Conservation (phyloP, 2,329 filamentous ascomycete genomes). For the Aspergillus sp. region DNA sequence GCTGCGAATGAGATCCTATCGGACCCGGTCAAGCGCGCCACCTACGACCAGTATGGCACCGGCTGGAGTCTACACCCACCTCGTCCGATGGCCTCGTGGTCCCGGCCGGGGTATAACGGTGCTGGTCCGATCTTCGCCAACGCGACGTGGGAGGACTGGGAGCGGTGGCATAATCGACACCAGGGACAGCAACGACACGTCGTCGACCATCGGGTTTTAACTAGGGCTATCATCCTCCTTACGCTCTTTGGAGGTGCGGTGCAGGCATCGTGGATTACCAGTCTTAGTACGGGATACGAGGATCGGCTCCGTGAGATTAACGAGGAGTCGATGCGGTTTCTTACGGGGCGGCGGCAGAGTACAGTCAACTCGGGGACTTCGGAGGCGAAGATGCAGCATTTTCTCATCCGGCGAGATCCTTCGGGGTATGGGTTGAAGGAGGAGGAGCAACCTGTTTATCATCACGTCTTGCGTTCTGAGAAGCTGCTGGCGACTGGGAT, state of each 20-base stretch:
- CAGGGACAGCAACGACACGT: conserved; percentile 35
- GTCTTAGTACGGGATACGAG: conserved; percentile 54
- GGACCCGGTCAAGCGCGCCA: conserved; percentile 64
- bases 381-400: conserved; percentile 65
- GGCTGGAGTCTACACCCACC: conserved; percentile 61
- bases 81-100: conserved; percentile 15
- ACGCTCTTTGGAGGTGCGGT: conserved; percentile 62
- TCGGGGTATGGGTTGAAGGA: conserved; percentile 39
- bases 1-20: conserved; percentile 83
- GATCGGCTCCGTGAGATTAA: conserved; percentile 59
- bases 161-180: conserved; percentile 61
- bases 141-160: conserved; percentile 98
- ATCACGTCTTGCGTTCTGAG: conserved; percentile 21
- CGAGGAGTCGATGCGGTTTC: conserved; percentile 51
- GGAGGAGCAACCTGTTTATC: conserved; percentile 36
- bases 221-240: conserved; percentile 60
- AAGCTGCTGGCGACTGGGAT: background rate
- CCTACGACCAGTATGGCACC: conserved; percentile 72
- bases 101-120: conserved; percentile 8
- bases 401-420: conserved; percentile 65
- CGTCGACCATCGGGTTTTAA: conserved; percentile 76
- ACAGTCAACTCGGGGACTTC: conserved; percentile 38
- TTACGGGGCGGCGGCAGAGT: conserved; percentile 47
- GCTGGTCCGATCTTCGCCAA: conserved; percentile 54
- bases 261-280: conserved; percentile 62